Evolutionary conservation across 148 eudicot genomes (phyloP).

Genomic region (Rhododendron henanense): DNA sequence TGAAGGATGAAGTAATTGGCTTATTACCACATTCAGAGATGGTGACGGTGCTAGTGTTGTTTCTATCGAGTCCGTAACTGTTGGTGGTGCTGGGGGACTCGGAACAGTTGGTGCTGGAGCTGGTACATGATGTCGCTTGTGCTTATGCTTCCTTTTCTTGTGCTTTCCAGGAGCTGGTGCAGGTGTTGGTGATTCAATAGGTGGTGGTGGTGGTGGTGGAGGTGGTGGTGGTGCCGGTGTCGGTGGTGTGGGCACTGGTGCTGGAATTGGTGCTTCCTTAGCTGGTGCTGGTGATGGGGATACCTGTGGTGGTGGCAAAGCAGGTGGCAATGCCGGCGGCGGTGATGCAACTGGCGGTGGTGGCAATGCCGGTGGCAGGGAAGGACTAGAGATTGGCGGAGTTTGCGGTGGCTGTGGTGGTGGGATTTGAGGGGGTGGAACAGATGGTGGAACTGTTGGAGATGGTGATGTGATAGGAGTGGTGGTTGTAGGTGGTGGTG

Average conservation of each 20-base stretch:
- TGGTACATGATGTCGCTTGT: slow-evolving; percentile 62
- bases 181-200: slow-evolving; percentile 27
- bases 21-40: slow-evolving; percentile 49
- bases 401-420: slow-evolving; percentile 26
- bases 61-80: slow-evolving; percentile 29
- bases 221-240: slow-evolving; percentile 18
- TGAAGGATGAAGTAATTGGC: neutral
- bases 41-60: slow-evolving; percentile 86
- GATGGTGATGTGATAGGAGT: slow-evolving; percentile 27
- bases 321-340: slow-evolving; percentile 22
- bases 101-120: slow-evolving; percentile 71
- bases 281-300: slow-evolving; percentile 33
- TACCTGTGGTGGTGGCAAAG: slow-evolving; percentile 27
- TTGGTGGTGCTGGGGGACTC: slow-evolving; percentile 90
- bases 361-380: slow-evolving; percentile 23
- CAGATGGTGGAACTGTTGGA: slow-evolving; percentile 16
- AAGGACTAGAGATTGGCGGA: slow-evolving; percentile 28
- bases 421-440: slow-evolving; percentile 21
- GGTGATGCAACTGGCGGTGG: slow-evolving; percentile 29
- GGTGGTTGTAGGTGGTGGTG: slow-evolving; percentile 15
- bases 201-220: slow-evolving; percentile 35
- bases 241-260: slow-evolving; percentile 28
- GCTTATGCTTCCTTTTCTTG: slow-evolving; percentile 62
- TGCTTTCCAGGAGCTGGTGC: slow-evolving; percentile 60
- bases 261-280: slow-evolving; percentile 26